Evolutionary conservation across 208 protist genomes (phyloP).

Genomic region (Phytomonas sp.): DNA sequence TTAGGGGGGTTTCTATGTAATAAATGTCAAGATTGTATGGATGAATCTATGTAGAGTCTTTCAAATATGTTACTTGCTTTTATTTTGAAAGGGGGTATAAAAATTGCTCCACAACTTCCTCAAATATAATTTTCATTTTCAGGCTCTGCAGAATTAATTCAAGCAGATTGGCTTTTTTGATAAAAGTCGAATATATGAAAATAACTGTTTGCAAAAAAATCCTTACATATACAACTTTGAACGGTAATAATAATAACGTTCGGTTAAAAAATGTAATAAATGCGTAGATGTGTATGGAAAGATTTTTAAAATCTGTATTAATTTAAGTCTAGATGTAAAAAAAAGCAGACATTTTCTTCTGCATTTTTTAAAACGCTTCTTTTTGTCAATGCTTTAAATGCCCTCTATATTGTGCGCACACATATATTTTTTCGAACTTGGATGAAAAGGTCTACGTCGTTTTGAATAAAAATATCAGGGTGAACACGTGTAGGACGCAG

Average conservation of each 20-base stretch:
- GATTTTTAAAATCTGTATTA: background rate
- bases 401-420: background rate
- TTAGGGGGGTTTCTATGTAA: background rate
- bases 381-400: background rate
- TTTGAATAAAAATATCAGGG: background rate
- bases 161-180: background rate
- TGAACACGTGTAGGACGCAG: background rate
- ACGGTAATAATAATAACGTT: background rate
- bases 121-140: background rate
- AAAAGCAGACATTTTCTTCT: background rate
- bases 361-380: background rate
- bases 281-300: background rate
- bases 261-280: background rate
- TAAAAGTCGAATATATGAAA: background rate
- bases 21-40: background rate
- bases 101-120: background rate
- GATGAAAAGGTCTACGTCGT: background rate
- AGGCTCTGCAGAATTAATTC: background rate
- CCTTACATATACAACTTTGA: background rate
- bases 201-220: background rate
- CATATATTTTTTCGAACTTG: background rate
- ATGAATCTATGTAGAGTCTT: background rate
- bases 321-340: background rate
- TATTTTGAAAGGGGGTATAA: background rate
- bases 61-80: background rate